These are phyloP conservation scores for Teratosphaeria epicoccoides DNA, from an alignment of 2,329 filamentous ascomycete genomes.

Conservation along the genomic window DNA sequence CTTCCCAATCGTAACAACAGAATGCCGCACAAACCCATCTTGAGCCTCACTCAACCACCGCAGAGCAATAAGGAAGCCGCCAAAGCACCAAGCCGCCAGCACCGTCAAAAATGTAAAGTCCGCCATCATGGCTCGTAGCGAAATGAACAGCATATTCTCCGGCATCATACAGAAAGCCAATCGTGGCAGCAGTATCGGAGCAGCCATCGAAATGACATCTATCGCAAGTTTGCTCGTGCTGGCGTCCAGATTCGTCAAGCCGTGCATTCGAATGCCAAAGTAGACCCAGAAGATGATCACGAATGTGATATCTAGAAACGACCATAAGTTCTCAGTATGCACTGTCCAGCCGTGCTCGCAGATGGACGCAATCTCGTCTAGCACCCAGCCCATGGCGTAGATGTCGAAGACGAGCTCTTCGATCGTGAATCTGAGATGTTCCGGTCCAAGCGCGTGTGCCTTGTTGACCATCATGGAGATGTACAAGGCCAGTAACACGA, in stretches of 20 bases:
- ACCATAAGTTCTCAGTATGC: slow-evolving; percentile 82
- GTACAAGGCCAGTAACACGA: slow-evolving; percentile 58
- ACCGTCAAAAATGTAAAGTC: slow-evolving; percentile 71
- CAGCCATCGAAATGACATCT: slow-evolving; percentile 68
- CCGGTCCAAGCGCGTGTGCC: slow-evolving; percentile 37
- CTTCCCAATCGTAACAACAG: slow-evolving; percentile 60
- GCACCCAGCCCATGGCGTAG: slow-evolving; percentile 67
- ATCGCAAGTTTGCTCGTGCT: slow-evolving; percentile 41
- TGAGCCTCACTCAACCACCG: slow-evolving; percentile 62
- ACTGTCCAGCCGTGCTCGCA: slow-evolving; percentile 68
- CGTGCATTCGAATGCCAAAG: slow-evolving; percentile 56
- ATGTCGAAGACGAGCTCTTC: slow-evolving; percentile 59
- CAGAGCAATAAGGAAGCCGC: slow-evolving; percentile 68
- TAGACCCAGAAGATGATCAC: slow-evolving; percentile 61
- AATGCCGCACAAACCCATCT: slow-evolving; percentile 26
- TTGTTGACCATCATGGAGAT: slow-evolving; percentile 61
- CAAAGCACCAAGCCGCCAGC: slow-evolving; percentile 72
- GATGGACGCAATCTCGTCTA: slow-evolving; percentile 68
- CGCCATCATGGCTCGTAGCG: slow-evolving; percentile 71
- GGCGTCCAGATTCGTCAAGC: slow-evolving; percentile 41
- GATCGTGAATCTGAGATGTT: slow-evolving; percentile 28
- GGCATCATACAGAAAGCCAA: slow-evolving; percentile 75
- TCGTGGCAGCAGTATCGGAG: slow-evolving; percentile 65
- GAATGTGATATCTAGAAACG: slow-evolving; percentile 73
- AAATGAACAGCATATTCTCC: slow-evolving; percentile 75